phyloP scores from a whole-genome alignment of 192 early-diverging fungal species.

The Rhizophagus sp. region DNA sequence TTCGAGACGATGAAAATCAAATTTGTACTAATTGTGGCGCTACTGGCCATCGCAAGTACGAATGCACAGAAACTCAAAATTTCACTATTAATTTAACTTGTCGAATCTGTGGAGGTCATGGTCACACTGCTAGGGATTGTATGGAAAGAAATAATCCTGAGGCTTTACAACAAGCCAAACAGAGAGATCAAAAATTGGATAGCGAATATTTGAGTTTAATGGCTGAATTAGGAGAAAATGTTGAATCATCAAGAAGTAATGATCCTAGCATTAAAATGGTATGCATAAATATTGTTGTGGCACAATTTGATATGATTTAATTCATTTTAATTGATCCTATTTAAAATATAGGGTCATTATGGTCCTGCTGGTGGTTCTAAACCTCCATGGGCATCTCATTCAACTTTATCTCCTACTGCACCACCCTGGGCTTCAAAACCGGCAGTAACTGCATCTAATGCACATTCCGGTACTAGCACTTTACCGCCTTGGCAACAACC shows the following conservation, averaged over 20 bases:
- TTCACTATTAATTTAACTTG: slow-evolving; percentile 86
- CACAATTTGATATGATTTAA: too few relatives aligned
- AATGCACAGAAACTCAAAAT: slow-evolving; percentile 88
- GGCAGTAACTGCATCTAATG: not conserved
- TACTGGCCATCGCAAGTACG: slow-evolving; percentile 85
- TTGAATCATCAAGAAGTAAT: slow-evolving; percentile 22
- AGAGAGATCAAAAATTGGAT: slow-evolving; percentile 86
- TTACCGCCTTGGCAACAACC: slow-evolving; percentile 44
- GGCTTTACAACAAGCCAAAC: slow-evolving; percentile 65
- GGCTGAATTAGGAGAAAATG: slow-evolving; percentile 86
- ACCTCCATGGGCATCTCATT: slow-evolving; percentile 19
- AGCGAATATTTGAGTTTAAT: slow-evolving; percentile 90
- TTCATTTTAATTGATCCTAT: not conserved
- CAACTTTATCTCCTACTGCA: slow-evolving; percentile 15
- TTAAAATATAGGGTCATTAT: slow-evolving; percentile 32
- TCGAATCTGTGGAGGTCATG: slow-evolving; percentile 84
- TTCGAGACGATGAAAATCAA: slow-evolving; percentile 94
- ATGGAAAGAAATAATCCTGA: slow-evolving; percentile 83
- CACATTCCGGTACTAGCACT: slow-evolving; percentile 18
- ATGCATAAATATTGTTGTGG: not conserved
- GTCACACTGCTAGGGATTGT: slow-evolving; percentile 95
- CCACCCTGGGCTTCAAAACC: slow-evolving; percentile 43
- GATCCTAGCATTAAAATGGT: not conserved
- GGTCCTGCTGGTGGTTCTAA: slow-evolving; percentile 23
- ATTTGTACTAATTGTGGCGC: slow-evolving; percentile 94